Percentiles rank a stretch among this genome's conserved stretches.
These are phyloP conservation scores for Achlya hypogyna DNA, from an alignment of 352 stramenopile species.

Conservation along the genomic window DNA sequence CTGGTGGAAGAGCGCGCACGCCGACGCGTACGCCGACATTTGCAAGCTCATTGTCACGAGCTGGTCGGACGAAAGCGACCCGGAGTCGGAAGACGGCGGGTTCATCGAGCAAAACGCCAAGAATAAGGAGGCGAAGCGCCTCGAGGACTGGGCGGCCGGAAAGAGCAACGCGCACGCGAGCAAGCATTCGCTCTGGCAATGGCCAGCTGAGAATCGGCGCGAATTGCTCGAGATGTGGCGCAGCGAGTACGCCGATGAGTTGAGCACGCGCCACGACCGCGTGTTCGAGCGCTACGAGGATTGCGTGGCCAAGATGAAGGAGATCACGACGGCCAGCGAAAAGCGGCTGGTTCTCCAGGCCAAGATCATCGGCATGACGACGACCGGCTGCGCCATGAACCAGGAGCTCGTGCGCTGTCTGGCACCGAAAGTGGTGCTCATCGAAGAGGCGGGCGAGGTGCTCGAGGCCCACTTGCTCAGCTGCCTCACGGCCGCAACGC, in stretches of 20 bases:
- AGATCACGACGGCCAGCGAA: slow-evolving; percentile 26
- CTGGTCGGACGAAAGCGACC: background rate
- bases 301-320: slow-evolving; percentile 23
- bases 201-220: background rate
- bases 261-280: background rate
- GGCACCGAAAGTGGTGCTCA: slow-evolving; percentile 60
- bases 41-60: background rate
- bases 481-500: slow-evolving; percentile 44
- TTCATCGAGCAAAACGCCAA: background rate
- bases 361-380: slow-evolving; percentile 78
- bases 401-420: slow-evolving; percentile 49
- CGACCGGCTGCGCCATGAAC: slow-evolving; percentile 65
- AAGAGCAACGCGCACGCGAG: background rate
- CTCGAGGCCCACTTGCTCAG: slow-evolving; percentile 59
- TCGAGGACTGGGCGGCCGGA: background rate
- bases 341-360: slow-evolving; percentile 25
- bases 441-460: slow-evolving; percentile 84
- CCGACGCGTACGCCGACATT: background rate
- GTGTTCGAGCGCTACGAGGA: background rate
- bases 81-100: background rate
- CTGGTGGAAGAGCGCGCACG: background rate
- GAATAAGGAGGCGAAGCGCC: background rate
- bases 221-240: background rate
- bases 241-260: background rate
- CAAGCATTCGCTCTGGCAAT: background rate